Evolutionary conservation across 441 rosid species (phyloP), one percentile per base, ranked within the genome.

Genomic region (Euphorbia schlechtendalii): DNA sequence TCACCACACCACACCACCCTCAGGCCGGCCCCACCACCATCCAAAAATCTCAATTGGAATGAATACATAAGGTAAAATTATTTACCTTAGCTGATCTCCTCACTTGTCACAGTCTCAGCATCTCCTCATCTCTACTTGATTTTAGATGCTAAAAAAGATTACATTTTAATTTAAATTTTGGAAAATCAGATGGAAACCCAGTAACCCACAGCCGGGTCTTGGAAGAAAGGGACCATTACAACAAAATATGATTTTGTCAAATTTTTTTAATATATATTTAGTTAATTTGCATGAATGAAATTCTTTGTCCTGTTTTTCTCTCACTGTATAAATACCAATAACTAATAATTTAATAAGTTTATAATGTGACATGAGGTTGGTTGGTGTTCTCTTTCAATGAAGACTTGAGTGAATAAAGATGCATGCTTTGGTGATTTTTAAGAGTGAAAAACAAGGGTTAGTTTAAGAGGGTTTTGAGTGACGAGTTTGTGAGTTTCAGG

Each of bases 191-290:
- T 15, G 5, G 36, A 17, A 25, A 59, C 55, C 52, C 68, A 56
- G 67, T 57, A 13, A 36, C 64, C 72, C 73, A 41, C 27, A 67
- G 71, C 36, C 46, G 73, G 77, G 65, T 63, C 65, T 61, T 73
- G 60, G 72, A 74, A 70, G 77, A 27, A 78, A 76, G 60, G 82
- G 76, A 78, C 78, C 85, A 61, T 70, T n/a, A 20, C 71, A 46
- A 34, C 58, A 71, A 24, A 38, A 38, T 7, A 38, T 2, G 13
- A 7, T 2, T 38, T 38, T 38, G 43, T 38, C 43, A 2, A 6
- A 2, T 38, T 38, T 38, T 12, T 38, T 4, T 38, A 38, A 38
- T 38, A 38, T 38, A 38, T 38, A 3, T 38, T 38, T 27, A 27
- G 4, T 4, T 27, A 4, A 38, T 2, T 38, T 1, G 11, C 43